Evolutionary conservation across 1,284 basidiomycete species (phyloP).

Genomic region (Coniferiporia sulphurascens): DNA sequence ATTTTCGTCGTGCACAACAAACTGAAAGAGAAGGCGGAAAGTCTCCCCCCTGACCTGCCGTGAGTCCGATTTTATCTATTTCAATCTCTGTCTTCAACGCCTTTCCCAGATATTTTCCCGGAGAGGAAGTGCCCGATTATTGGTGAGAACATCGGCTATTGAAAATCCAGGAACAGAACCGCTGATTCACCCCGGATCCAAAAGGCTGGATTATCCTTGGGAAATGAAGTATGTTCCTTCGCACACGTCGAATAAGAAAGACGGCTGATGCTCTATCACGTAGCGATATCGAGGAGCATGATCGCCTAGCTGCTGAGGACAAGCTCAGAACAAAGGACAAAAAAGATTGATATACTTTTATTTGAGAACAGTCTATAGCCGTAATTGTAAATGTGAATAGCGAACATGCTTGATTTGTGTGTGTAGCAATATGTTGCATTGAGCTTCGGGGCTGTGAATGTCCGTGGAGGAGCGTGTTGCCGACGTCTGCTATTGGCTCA

Average conservation of each 20-base stretch:
- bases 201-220: conserved; percentile 83
- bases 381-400: not conserved
- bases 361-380: not conserved
- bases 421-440: not conserved
- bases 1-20: conserved; percentile 97
- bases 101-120: conserved; percentile 57
- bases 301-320: conserved; percentile 45
- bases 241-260: conserved; percentile 3
- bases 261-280: conserved; percentile 17
- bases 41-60: conserved; percentile 62
- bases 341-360: not conserved
- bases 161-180: conserved; percentile 6
- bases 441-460: not conserved
- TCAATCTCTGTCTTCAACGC: conserved; percentile 2
- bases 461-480: not conserved
- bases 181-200: conserved; percentile 19
- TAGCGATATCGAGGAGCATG: conserved; percentile 78
- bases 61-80: conserved; percentile 34
- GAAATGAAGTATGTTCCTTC: conserved; percentile 57
- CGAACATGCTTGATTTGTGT: not conserved
- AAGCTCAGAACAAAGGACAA: conserved; percentile 20
- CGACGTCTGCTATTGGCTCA: conserved; percentile 1
- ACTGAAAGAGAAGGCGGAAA: conserved; percentile 76
- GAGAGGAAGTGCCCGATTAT: conserved; percentile 59
- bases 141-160: conserved; percentile 39